A percentile compares a stretch with the other conserved stretches of the same genome.
phyloP scores from a whole-genome alignment of 306 rosid species.

The Dryas octopetala region DNA sequence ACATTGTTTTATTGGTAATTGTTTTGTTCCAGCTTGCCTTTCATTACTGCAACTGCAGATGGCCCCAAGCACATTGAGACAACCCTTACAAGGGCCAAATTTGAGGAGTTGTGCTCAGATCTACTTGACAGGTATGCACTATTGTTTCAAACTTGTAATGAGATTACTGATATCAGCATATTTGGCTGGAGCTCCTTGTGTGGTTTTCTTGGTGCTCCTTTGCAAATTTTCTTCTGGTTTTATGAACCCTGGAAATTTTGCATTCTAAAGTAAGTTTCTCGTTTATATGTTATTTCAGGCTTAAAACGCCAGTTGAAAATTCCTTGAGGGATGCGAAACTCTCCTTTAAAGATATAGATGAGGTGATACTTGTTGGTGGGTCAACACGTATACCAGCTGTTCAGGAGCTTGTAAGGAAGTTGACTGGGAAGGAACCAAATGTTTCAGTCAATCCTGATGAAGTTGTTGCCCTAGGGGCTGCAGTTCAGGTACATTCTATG shows the following conservation, averaged over 20 bases:
- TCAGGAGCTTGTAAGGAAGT: conserved; percentile 83
- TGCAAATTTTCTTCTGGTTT: background rate
- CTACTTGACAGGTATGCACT: conserved; percentile 76
- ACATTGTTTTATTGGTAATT: background rate
- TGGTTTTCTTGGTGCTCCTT: background rate
- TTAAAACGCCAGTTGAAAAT: conserved; percentile 77
- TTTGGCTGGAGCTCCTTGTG: background rate
- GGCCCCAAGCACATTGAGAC: conserved; percentile 97
- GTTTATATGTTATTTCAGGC: conserved; percentile 34
- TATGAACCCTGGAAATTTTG: background rate
- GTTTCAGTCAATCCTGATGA: conserved; percentile 94
- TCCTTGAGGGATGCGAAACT: conserved; percentile 94
- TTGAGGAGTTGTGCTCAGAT: conserved; percentile 85
- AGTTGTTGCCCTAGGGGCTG: conserved; percentile 97
- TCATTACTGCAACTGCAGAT: conserved; percentile 90
- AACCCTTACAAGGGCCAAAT: conserved; percentile 78
- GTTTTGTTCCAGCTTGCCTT: conserved; percentile 64
- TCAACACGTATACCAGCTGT: conserved; percentile 94
- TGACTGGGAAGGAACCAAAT: conserved; percentile 88
- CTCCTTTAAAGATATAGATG: conserved; percentile 69
- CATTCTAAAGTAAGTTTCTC: background rate
- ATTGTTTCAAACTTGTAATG: background rate
- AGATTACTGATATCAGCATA: background rate
- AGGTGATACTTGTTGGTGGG: conserved; percentile 93
- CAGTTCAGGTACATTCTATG: conserved; percentile 64